Base-by-base conservation (phyloP, 306 rosid species). In the Cucurbita maxima region DNA sequence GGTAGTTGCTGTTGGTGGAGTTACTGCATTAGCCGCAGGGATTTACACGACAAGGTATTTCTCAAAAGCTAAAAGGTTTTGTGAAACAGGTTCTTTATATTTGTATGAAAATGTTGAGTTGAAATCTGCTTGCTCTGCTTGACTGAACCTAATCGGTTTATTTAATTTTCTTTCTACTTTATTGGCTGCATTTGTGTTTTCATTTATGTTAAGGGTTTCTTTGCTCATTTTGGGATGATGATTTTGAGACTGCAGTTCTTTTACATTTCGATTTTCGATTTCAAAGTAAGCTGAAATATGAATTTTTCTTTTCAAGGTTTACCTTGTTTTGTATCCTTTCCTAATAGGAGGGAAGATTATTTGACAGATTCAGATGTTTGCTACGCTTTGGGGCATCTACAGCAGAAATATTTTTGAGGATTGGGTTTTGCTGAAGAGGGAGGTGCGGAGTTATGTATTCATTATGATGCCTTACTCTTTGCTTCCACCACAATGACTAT, bases 11-110 rank as follows among this genome's bases (percentile, higher is more conserved):
- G 99, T 95, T 71, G 99, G 97, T 79, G 97, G 99, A 79, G 84
- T 89, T 79, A 95, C 97, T 59, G 97, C 99, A 79, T 80, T 91
- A 54, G 99, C 99, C 47, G 99, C 99, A 10, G 99, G 99, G 10
- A 75, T 95, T 73, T 95, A 95, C 83, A 91, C 99, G 59, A 95
- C 99, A 16, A 95, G 99, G 99, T 95, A 70, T 20, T 20, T 68
- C 25, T 40, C 25, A 79, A n/a, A 16, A 3, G 19, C 76, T 37
- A 72, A 7, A 53, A 12, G 18, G 76, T 72, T 72, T 7, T 52
- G 18, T 40, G 48, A 43, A 34, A 69, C 30, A 34, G 62, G 34
- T 47, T 73, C 6, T n/a, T 6, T 62, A 10, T 72, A 12, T 72
- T 19, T 41, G 11, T 15, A 5, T 57, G 67, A 40, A 40, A 25